A percentile compares a stretch with the other conserved stretches of the same genome.
These are phyloP conservation scores for Alternaria atra DNA, from an alignment of 2,329 filamentous ascomycete species.

Conservation along the genomic window DNA sequence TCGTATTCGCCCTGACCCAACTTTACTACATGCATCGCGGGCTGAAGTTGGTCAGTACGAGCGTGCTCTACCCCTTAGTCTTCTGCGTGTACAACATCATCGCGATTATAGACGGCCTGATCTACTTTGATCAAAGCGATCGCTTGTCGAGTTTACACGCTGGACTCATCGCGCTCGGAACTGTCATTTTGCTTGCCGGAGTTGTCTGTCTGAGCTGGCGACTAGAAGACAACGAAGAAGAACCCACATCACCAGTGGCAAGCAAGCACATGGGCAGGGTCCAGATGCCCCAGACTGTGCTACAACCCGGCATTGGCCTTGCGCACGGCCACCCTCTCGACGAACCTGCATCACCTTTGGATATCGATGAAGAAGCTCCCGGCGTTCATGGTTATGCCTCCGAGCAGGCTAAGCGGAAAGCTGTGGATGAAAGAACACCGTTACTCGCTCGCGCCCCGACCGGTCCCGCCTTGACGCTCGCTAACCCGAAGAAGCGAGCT, in stretches of 20 bases:
- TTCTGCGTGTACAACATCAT: slow-evolving; percentile 99
- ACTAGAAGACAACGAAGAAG: slow-evolving; percentile 75
- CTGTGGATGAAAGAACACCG: slow-evolving; percentile 48
- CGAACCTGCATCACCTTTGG: slow-evolving; percentile 36
- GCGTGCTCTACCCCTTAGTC: slow-evolving; percentile 93
- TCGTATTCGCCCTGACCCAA: slow-evolving; percentile 84
- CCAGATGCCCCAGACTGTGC: slow-evolving; percentile 66
- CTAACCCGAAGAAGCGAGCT: slow-evolving; percentile 37
- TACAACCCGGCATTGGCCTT: slow-evolving; percentile 84
- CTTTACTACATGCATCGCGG: slow-evolving; percentile 95
- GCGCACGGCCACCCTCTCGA: slow-evolving; percentile 75
- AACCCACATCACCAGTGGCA: slow-evolving; percentile 59
- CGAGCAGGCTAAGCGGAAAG: slow-evolving; percentile 40
- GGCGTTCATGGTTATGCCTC: slow-evolving; percentile 36
- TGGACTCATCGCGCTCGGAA: slow-evolving; percentile 84
- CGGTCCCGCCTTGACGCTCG: slow-evolving; percentile 38
- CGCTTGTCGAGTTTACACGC: slow-evolving; percentile 79
- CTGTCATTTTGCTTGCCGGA: slow-evolving; percentile 82
- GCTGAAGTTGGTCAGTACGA: slow-evolving; percentile 93
- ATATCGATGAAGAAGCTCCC: slow-evolving; percentile 41
- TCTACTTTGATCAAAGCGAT: slow-evolving; percentile 92
- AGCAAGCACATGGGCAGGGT: slow-evolving; percentile 50
- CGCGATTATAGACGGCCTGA: slow-evolving; percentile 93
- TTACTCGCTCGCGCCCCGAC: slow-evolving; percentile 47
- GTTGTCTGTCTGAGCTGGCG: slow-evolving; percentile 95